These are phyloP conservation scores for Neurospora intermedia DNA, from an alignment of 495 filamentous ascomycete genomes.

Conservation along the genomic window DNA sequence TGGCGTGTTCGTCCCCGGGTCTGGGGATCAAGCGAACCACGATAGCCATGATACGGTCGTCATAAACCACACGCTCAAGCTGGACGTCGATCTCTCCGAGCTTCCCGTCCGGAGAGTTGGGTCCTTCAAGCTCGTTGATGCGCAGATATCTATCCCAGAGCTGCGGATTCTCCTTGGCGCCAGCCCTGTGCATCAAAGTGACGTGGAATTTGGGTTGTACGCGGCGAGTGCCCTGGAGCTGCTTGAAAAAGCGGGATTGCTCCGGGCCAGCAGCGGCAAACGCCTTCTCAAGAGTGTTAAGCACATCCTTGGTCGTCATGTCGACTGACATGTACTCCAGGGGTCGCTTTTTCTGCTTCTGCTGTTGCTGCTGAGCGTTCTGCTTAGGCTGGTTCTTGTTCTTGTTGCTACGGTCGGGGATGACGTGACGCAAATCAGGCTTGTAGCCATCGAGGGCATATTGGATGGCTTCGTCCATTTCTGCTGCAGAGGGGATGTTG, in stretches of 20 bases:
- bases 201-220: slow-evolving; percentile 85
- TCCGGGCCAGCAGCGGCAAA: slow-evolving; percentile 45
- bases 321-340: slow-evolving; percentile 79
- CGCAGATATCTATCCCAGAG: slow-evolving; percentile 59
- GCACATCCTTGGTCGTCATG: slow-evolving; percentile 48
- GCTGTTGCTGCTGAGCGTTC: slow-evolving; percentile 18
- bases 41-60: slow-evolving; percentile 78
- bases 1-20: slow-evolving; percentile 11
- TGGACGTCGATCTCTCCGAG: slow-evolving; percentile 39
- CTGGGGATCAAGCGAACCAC: slow-evolving; percentile 52
- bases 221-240: slow-evolving; percentile 60
- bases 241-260: slow-evolving; percentile 56
- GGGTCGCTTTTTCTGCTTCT: slow-evolving; percentile 34
- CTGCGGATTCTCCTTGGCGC: slow-evolving; percentile 43
- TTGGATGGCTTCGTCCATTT: slow-evolving; percentile 72
- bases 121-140: slow-evolving; percentile 33
- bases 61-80: slow-evolving; percentile 60
- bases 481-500: slow-evolving; percentile 57
- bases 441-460: slow-evolving; percentile 66
- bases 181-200: slow-evolving; percentile 76
- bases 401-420: slow-evolving; percentile 37
- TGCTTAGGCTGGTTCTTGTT: slow-evolving; percentile 33
- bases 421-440: slow-evolving; percentile 62
- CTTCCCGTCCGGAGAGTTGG: slow-evolving; percentile 22
- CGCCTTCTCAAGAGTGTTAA: slow-evolving; percentile 49